Conservation (phyloP, 495 filamentous ascomycete genomes). For the Penicillium coprophilum region DNA sequence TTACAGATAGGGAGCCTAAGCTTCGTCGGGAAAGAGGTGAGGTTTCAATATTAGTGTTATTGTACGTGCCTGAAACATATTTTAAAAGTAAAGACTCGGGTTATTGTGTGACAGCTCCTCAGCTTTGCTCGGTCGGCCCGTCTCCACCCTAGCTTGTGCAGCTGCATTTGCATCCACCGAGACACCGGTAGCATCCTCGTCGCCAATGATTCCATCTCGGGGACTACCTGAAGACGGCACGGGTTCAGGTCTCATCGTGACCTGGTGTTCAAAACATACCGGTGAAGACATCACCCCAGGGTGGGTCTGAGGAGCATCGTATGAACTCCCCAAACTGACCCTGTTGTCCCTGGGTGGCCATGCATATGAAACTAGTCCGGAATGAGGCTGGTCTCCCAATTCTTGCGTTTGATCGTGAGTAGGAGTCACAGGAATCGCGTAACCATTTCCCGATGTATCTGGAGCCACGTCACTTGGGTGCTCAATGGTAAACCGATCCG, state of each 20-base stretch:
- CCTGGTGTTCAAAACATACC: slow-evolving; percentile 11
- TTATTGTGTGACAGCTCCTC: slow-evolving; percentile 22
- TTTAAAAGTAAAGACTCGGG: slow-evolving; percentile 29
- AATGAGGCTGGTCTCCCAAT: slow-evolving; percentile 2
- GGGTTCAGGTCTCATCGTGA: not conserved
- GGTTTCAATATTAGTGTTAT: not conserved
- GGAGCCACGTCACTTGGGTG: not conserved
- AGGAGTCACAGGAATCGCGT: slow-evolving; percentile 9
- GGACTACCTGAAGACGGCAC: slow-evolving; percentile 11
- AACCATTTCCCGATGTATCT: not conserved
- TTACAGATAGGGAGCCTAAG: slow-evolving; percentile 17
- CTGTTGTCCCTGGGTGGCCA: slow-evolving; percentile 14
- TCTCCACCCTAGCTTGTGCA: slow-evolving; percentile 1
- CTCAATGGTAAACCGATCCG: slow-evolving; percentile 20
- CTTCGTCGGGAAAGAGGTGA: slow-evolving; percentile 5
- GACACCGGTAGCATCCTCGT: slow-evolving; percentile 5
- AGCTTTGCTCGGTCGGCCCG: slow-evolving; percentile 13
- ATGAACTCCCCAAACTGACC: slow-evolving; percentile 9
- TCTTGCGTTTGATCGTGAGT: not conserved
- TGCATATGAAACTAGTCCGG: slow-evolving; percentile 3
- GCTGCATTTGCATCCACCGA: not conserved
- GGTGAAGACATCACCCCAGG: slow-evolving; percentile 12
- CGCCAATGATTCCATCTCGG: not conserved
- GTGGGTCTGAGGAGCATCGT: slow-evolving; percentile 14
- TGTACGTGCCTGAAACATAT: not conserved